Evolutionary conservation across 371 early-diverging fungal species (phyloP), one percentile per base, ranked within the genome.

Genomic region (Zychaea mexicana): DNA sequence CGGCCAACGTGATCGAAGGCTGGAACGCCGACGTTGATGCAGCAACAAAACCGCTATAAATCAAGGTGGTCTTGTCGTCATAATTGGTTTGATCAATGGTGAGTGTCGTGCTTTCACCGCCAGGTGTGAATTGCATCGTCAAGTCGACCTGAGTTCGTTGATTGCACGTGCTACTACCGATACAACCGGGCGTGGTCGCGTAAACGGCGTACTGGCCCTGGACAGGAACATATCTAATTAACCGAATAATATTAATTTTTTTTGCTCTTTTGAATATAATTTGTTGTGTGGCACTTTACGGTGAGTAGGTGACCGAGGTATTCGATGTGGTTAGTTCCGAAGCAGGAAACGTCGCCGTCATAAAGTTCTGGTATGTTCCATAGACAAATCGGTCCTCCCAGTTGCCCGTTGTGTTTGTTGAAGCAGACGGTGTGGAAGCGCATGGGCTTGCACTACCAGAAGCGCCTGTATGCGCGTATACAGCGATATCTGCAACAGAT

Each of bases 181-280:
- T 79, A 69, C 92, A 91, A 6, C 88, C 89, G 15, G 92, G 92
- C 2, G 91, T 86, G 45, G 73, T 79, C 46, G 86, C 69, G 62
- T 82, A 88, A 3, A 90, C 83, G 31, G 83, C 67, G 54, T 91
- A 91, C 31, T 79, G 74, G 7, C 90, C 91, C 19, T 85, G 74
- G 9, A 80, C 85, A 24, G 86, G 76, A 12, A 91, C 77, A 59
- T 78, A 84, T 0, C 78, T 78, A 63, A 57, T 59, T 54, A 59
- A 60, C 57, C n/a, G n/a, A 54, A 42, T 21, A 31, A 31, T 54
- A 30, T 49, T 19, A 30, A 15, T 27, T 12, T 28, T 19, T n/a
- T 60, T 30, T n/a, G 22, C n/a, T 15, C 2, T 22, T 52, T 49
- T 26, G 3, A 24, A 22, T 39, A 36, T 64, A 19, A 36, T 15